A percentile compares a stretch with the other conserved stretches of the same genome.
phyloP scores from a whole-genome alignment of 1,284 basidiomycete species.

The Hymenochaete sp. region DNA sequence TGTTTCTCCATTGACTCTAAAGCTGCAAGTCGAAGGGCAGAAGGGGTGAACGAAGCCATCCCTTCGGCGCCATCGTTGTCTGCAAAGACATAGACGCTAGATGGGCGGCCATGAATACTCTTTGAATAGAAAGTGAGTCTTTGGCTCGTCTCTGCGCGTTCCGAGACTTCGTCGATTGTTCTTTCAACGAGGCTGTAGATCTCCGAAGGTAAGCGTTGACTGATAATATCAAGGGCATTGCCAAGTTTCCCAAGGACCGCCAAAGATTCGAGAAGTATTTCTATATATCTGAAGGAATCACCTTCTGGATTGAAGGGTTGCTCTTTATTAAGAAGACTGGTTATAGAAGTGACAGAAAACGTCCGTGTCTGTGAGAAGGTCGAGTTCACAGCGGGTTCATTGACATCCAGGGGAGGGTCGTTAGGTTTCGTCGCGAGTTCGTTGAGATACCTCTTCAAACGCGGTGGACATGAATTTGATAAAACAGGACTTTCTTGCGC shows the following conservation, averaged over 20 bases:
- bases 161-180: conserved; percentile 87
- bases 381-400: conserved; percentile 40
- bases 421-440: conserved; percentile 70
- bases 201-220: conserved; percentile 80
- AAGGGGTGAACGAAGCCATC: conserved; percentile 31
- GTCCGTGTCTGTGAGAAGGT: conserved; percentile 23
- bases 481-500: conserved; percentile 29
- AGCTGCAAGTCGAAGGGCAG: conserved; percentile 60
- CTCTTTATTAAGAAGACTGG: conserved; percentile 17
- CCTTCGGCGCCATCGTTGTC: conserved; percentile 27
- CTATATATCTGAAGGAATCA: conserved; percentile 92
- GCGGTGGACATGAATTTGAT: conserved; percentile 30
- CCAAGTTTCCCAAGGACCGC: conserved; percentile 87
- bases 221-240: conserved; percentile 74
- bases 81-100: conserved; percentile 45
- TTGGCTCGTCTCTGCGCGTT: conserved; percentile 69
- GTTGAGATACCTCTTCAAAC: conserved; percentile 59
- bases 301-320: conserved; percentile 66
- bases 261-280: conserved; percentile 87
- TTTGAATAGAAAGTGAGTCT: conserved; percentile 38
- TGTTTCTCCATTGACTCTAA: conserved; percentile 70
- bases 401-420: conserved; percentile 68
- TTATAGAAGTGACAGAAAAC: conserved; percentile 23
- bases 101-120: conserved; percentile 23
- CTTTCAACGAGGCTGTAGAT: conserved; percentile 80